Base-by-base conservation (phyloP, 768 basidiomycete genomes). In the Mycena capillaripes region DNA sequence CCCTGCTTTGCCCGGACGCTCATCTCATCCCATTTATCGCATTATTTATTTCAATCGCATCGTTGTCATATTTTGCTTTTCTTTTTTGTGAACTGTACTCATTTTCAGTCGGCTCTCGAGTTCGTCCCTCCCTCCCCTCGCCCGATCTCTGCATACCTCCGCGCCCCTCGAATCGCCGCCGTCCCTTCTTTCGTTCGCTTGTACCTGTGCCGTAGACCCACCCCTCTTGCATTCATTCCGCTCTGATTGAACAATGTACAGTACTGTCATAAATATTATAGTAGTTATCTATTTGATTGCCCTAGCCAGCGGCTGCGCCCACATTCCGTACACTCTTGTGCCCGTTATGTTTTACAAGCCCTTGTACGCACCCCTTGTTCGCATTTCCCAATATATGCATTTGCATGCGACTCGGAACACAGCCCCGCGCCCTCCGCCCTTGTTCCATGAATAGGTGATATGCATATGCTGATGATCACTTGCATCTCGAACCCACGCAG, bases 61-160 rank as follows among this genome's bases (percentile, higher is more conserved):
- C 63, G 70, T 71, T 66, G 64, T 65, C 70, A 61, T 66, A 5
- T 70, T 71, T 71, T 71, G 70, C 64, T 71, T 50, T 66, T 71
- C 38, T 56, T 64, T 71, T 62, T 58, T 69, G 58, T 58, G 56
- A 59, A 66, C 66, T 40, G 38, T 52, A 52, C 50, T 23, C 40
- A 7, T 42, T 17, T 42, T 17, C 42, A 19, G 16, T 14, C 42
- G 16, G 42, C 19, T 44, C 42, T 12, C 19, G 14, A 44, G 16
- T 44, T 6, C 34, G 12, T 23, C 44, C 27, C 23, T 53, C 46
- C 29, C 17, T 55, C 29, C 27, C 27, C 52, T 14, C 30, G 52
- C 52, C n/a, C 52, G 25, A 25, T 53, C 27, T 16, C 29, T 55
- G 6, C 53, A 30, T 55, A 27, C 56, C 12, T 57, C 53, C 53